These are phyloP conservation scores for Cytospora schulzeri DNA, from an alignment of 2,329 filamentous ascomycete species.

Conservation along the genomic window DNA sequence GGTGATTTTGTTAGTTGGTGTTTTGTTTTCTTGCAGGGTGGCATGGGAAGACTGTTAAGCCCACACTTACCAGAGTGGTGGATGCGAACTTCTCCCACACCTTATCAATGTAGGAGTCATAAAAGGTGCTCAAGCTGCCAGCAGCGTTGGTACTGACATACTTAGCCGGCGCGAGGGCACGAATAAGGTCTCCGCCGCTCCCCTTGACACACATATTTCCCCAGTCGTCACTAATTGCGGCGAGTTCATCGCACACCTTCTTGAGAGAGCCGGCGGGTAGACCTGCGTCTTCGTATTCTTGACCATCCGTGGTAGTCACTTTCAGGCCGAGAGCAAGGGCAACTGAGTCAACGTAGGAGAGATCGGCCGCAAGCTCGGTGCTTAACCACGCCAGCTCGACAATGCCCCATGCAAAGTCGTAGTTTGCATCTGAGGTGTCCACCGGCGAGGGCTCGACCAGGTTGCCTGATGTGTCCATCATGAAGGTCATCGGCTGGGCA, in stretches of 20 bases:
- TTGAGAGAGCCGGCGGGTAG: slow-evolving; percentile 15
- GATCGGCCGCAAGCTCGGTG: slow-evolving; percentile 48
- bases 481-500: slow-evolving; percentile 57
- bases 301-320: slow-evolving; percentile 35
- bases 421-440: slow-evolving; percentile 60
- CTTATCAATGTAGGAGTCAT: slow-evolving; percentile 46
- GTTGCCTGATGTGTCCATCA: slow-evolving; percentile 64
- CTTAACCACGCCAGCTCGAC: slow-evolving; percentile 50
- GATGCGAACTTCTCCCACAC: slow-evolving; percentile 49
- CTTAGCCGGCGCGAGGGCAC: slow-evolving; percentile 48
- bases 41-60: not conserved
- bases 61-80: not conserved
- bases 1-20: not conserved
- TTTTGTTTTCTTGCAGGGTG: slow-evolving; percentile 28
- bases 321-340: slow-evolving; percentile 54
- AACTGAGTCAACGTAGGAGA: slow-evolving; percentile 55
- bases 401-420: slow-evolving; percentile 51
- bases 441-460: slow-evolving; percentile 69
- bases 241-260: slow-evolving; percentile 33
- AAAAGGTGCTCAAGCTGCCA: slow-evolving; percentile 39
- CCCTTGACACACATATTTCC: slow-evolving; percentile 46
- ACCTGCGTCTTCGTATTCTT: slow-evolving; percentile 8
- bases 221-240: slow-evolving; percentile 46
- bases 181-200: slow-evolving; percentile 41
- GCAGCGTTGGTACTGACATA: slow-evolving; percentile 36